phyloP scores from a whole-genome alignment of 192 early-diverging fungal species.

The Spizellomyces punctatus region DNA sequence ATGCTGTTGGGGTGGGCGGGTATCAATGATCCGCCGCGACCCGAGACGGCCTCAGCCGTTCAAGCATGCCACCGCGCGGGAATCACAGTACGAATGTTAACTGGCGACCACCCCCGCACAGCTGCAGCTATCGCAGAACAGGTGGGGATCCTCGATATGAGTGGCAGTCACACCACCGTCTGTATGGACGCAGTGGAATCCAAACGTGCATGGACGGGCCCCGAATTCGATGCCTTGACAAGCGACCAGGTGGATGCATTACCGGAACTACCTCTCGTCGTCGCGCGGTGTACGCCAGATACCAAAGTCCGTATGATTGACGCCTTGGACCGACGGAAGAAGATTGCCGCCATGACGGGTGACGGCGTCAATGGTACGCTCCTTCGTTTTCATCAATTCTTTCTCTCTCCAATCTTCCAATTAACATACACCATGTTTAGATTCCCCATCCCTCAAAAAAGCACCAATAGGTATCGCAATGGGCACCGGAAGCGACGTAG shows the following conservation, averaged over 20 bases:
- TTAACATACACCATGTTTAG: slow-evolving; percentile 41
- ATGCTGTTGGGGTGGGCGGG: slow-evolving; percentile 80
- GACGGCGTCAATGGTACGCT: slow-evolving; percentile 67
- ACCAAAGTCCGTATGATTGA: slow-evolving; percentile 44
- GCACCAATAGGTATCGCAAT: slow-evolving; percentile 89
- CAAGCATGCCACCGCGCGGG: slow-evolving; percentile 72
- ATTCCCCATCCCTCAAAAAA: slow-evolving; percentile 84
- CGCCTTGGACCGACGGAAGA: slow-evolving; percentile 41
- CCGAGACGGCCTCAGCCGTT: slow-evolving; percentile 68
- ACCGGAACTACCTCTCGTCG: slow-evolving; percentile 42
- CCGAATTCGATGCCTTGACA: slow-evolving; percentile 39
- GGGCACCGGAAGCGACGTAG: slow-evolving; percentile 92
- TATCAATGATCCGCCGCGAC: slow-evolving; percentile 82
- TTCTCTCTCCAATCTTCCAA: no score
- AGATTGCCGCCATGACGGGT: slow-evolving; percentile 81
- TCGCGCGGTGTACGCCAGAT: slow-evolving; percentile 49
- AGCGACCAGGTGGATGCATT: slow-evolving; percentile 40
- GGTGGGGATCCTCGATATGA: slow-evolving; percentile 66
- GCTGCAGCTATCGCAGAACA: slow-evolving; percentile 77
- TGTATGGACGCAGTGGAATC: neutral
- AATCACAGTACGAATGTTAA: slow-evolving; percentile 82
- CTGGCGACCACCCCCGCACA: slow-evolving; percentile 77
- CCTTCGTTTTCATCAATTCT: no score
- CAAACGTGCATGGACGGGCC: slow-evolving; percentile 22
- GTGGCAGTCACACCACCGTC: neutral